Evolutionary conservation across 176 grass and related monocot species (phyloP).

Genomic region (Juncus inflexus): DNA sequence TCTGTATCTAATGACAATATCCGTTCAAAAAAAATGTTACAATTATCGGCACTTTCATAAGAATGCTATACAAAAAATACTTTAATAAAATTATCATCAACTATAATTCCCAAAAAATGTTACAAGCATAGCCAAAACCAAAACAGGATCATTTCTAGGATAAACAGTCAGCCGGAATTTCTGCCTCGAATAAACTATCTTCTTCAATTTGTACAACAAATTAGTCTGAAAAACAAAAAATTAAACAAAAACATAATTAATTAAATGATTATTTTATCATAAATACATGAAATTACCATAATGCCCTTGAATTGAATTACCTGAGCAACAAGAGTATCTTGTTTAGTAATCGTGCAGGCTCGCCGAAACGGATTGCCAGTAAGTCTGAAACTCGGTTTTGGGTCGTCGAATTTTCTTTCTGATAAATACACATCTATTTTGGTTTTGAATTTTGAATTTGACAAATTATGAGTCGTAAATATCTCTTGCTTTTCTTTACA

Average conservation of each 20-base stretch:
- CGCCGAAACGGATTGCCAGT: conserved; percentile 64
- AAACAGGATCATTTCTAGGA: conserved; percentile 75
- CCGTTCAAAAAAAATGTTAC: too few relatives aligned
- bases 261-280: background rate
- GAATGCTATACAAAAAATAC: too few relatives aligned
- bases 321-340: conserved; percentile 72
- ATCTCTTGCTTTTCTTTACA: conserved; percentile 36
- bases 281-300: conserved; percentile 2
- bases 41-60: too few relatives aligned
- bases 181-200: conserved; percentile 65
- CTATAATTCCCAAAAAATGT: conserved; percentile 45
- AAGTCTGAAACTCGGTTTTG: conserved; percentile 53
- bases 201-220: conserved; percentile 79
- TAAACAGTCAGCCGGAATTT: conserved; percentile 85
- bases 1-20: too few relatives aligned
- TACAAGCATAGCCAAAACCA: conserved; percentile 66
- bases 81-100: too few relatives aligned
- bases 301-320: conserved; percentile 27
- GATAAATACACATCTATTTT: conserved; percentile 58
- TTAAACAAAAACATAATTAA: conserved; percentile 3
- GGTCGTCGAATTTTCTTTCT: conserved; percentile 35
- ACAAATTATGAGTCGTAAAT: conserved; percentile 40
- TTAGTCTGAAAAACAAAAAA: conserved; percentile 47
- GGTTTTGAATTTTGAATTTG: conserved; percentile 39
- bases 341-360: conserved; percentile 74